A percentile compares a stretch with the other conserved stretches of the same genome.
These are phyloP conservation scores for Sphaerostilbella broomeana DNA, from an alignment of 2,329 filamentous ascomycete species.

Conservation along the genomic window DNA sequence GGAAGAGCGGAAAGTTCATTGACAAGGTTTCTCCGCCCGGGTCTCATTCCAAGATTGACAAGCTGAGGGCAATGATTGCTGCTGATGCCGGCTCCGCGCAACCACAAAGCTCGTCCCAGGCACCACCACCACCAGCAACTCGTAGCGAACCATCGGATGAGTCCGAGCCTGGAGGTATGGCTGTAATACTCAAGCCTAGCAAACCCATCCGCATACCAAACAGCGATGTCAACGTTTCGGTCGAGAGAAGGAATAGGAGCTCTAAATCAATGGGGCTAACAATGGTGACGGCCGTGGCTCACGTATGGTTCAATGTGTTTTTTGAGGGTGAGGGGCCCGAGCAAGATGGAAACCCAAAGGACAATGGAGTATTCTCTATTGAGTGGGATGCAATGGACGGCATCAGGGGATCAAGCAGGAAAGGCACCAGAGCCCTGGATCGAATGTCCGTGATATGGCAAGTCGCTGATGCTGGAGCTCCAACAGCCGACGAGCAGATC, in stretches of 20 bases:
- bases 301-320: slow-evolving; percentile 95
- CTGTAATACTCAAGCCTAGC: slow-evolving; percentile 70
- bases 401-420: slow-evolving; percentile 80
- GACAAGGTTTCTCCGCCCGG: slow-evolving; percentile 23
- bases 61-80: slow-evolving; percentile 18
- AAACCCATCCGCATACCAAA: slow-evolving; percentile 64
- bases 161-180: slow-evolving; percentile 56
- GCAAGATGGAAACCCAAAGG: slow-evolving; percentile 55
- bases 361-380: slow-evolving; percentile 57
- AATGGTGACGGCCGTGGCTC: slow-evolving; percentile 87
- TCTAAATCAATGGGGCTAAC: slow-evolving; percentile 71
- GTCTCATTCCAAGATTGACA: slow-evolving; percentile 17
- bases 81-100: slow-evolving; percentile 4
- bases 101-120: slow-evolving; percentile 1
- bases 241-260: slow-evolving; percentile 78
- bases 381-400: slow-evolving; percentile 74
- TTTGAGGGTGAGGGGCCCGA: slow-evolving; percentile 81
- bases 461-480: slow-evolving; percentile 25
- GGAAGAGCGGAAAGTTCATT: slow-evolving; percentile 28
- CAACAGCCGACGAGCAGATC: slow-evolving; percentile 29
- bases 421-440: slow-evolving; percentile 78
- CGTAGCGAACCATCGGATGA: slow-evolving; percentile 24
- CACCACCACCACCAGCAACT: no score
- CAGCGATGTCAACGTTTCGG: slow-evolving; percentile 83
- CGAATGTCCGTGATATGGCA: slow-evolving; percentile 81